Base-by-base conservation (phyloP, 768 basidiomycete species). In the Leccinum variicolor region DNA sequence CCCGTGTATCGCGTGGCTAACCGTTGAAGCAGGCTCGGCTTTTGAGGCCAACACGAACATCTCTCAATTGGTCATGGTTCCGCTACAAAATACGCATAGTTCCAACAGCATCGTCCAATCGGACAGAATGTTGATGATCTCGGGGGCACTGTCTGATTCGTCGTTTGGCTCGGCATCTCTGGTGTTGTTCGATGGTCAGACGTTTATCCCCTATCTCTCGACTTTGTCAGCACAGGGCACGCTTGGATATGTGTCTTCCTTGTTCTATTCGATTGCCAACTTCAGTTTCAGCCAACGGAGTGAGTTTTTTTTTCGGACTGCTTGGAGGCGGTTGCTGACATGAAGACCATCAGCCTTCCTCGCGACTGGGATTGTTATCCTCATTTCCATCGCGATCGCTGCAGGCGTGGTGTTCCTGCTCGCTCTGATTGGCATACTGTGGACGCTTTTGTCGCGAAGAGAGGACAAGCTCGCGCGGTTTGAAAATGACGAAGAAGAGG, bases 381-480 rank as follows among this genome's bases (percentile, higher is more conserved):
- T 99, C 46, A 94, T 99, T 63, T 95, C 94, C 2, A 97, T 99
- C 61, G 97, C 97, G 25, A 97, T 98, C 62, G 87, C 92, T 10
- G 94, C 94, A 15, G 97, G 96, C 17, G 84, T 98, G 21, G 89
- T 95, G 36, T 95, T 94, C 81, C 77, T 95, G 1, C 78, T 94
- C 31, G 88, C 89, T 15, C 76, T 96, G 43, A 77, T 94, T 55
- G 92, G 92, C 51, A 89, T 96, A 54, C 74, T 96, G 36, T 92
- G 93, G 91, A 88, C 92, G 3, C 79, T 94, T n/a, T 84, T 93
- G 72, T 85, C 89, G 21, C 81, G 91, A 54, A 81, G 85, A 54
- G 92, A 93, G 39, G 89, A 92, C 66, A 86, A 84, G 65, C 61
- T 83, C 10, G 75, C 75, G 63, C 88, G 87, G 66, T 80, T 82